Evolutionary conservation across 768 basidiomycete genomes (phyloP).

Genomic region (Dioszegia crocea): DNA sequence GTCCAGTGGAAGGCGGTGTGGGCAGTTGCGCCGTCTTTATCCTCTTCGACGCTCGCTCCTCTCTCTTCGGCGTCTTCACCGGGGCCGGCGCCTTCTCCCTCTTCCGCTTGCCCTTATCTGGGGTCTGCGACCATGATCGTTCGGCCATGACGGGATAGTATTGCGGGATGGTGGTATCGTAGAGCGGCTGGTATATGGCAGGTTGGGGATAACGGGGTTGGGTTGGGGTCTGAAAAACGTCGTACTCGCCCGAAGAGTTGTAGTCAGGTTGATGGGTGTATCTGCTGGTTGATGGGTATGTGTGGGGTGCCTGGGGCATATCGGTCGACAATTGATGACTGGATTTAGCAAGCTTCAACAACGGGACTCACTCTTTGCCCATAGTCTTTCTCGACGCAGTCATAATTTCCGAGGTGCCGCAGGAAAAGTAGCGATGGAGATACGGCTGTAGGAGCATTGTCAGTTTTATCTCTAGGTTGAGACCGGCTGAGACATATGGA

Average conservation of each 20-base stretch:
- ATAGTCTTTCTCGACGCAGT: too few species aligned
- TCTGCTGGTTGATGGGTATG: slow-evolving; percentile 10
- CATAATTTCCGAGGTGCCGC: too few species aligned
- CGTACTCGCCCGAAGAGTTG: slow-evolving; percentile 14
- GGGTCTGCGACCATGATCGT: slow-evolving; percentile 8
- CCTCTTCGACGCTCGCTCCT: slow-evolving; percentile 8
- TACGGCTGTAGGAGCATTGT: too few species aligned
- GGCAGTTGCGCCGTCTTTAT: slow-evolving; percentile 23
- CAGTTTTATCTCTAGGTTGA: too few species aligned
- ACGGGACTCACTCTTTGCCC: too few species aligned
- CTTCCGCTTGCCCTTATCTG: slow-evolving; percentile 33
- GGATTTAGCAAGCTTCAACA: too few species aligned
- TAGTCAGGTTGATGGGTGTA: slow-evolving; percentile 14
- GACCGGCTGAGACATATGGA: too few species aligned
- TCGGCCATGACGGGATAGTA: slow-evolving; percentile 32
- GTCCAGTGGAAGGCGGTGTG: slow-evolving; percentile 38
- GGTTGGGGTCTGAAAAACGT: slow-evolving; percentile 8
- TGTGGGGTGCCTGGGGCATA: slow-evolving; percentile 16
- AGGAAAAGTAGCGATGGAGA: too few species aligned
- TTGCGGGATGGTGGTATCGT: slow-evolving; percentile 37
- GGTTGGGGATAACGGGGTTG: slow-evolving; percentile 15
- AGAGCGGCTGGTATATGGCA: slow-evolving; percentile 26
- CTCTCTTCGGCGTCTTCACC: slow-evolving; percentile 26
- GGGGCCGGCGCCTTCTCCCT: slow-evolving; percentile 9
- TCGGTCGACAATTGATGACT: slow-evolving; percentile 1